These are phyloP conservation scores for Rhododendron williamsianum DNA, from an alignment of 148 eudicot species.

Conservation along the genomic window DNA sequence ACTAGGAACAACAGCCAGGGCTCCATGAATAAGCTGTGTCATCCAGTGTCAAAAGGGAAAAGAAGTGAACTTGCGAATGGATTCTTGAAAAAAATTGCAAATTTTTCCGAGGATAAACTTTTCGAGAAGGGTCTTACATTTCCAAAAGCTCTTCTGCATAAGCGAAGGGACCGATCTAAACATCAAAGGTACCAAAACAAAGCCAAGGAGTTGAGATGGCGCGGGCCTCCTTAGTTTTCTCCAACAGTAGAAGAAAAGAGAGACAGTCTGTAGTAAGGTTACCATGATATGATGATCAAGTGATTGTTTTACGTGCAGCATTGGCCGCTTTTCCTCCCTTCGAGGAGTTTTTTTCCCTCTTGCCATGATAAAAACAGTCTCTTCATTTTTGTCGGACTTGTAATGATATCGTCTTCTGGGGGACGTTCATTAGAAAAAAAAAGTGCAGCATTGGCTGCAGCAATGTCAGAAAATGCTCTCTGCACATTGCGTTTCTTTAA, in stretches of 20 bases:
- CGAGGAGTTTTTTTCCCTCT: background rate
- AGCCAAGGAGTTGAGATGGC: background rate
- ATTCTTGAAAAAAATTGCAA: background rate
- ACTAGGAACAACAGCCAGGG: background rate
- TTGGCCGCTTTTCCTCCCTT: background rate
- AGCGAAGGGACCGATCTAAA: background rate
- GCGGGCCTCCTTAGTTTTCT: background rate
- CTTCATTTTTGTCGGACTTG: background rate
- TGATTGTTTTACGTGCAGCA: background rate
- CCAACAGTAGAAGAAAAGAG: background rate
- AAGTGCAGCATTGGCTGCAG: background rate
- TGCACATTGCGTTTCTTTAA: background rate
- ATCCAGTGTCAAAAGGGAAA: background rate
- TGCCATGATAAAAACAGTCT: background rate
- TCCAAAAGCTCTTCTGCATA: background rate
- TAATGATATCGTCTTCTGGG: background rate
- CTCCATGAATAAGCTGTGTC: background rate
- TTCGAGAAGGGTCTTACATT: background rate
- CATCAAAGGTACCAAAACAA: background rate
- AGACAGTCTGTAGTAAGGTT: background rate
- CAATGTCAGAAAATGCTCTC: background rate
- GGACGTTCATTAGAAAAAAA: background rate
- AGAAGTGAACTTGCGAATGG: background rate
- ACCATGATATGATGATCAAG: background rate
- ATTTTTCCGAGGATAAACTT: background rate